Evolutionary conservation across 83 land plant species (phyloP).

Genomic region (Larix sibirica): DNA sequence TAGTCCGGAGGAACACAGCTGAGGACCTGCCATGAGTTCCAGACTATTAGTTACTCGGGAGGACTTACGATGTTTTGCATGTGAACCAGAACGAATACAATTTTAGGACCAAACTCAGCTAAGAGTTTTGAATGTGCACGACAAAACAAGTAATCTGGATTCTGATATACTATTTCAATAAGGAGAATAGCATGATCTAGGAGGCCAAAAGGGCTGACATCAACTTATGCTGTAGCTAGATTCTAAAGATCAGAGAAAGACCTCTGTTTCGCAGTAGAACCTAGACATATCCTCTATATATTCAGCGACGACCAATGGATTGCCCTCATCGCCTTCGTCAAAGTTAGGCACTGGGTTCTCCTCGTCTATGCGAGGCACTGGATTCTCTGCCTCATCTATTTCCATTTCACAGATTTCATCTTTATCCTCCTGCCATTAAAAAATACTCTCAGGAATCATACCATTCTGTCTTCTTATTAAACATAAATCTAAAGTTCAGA

Average conservation of each 20-base stretch:
- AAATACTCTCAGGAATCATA: not conserved
- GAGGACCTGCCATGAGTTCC: too few relatives aligned
- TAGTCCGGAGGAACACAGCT: too few relatives aligned
- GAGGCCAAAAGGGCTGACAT: not conserved
- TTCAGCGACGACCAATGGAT: constrained; percentile 13
- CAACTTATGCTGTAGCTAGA: not conserved
- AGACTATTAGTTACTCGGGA: too few relatives aligned
- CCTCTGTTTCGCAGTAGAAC: constrained; percentile 7
- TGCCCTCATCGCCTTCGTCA: not conserved
- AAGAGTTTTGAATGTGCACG: not conserved
- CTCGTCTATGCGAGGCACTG: not conserved
- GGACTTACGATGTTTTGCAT: too few relatives aligned
- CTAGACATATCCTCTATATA: constrained; percentile 16
- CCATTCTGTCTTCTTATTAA: not conserved
- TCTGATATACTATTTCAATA: not conserved
- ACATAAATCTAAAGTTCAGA: not conserved
- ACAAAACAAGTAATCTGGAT: not conserved
- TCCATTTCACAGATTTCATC: not conserved
- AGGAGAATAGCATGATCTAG: not conserved
- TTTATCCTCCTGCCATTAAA: not conserved
- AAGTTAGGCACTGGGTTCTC: constrained; percentile 4
- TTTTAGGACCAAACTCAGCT: too few relatives aligned
- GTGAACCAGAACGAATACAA: too few relatives aligned
- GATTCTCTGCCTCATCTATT: too few relatives aligned
- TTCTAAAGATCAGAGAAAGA: not conserved